Evolutionary conservation across 2,329 filamentous ascomycete species (phyloP).

Genomic region (Aspergillus viridinutans): DNA sequence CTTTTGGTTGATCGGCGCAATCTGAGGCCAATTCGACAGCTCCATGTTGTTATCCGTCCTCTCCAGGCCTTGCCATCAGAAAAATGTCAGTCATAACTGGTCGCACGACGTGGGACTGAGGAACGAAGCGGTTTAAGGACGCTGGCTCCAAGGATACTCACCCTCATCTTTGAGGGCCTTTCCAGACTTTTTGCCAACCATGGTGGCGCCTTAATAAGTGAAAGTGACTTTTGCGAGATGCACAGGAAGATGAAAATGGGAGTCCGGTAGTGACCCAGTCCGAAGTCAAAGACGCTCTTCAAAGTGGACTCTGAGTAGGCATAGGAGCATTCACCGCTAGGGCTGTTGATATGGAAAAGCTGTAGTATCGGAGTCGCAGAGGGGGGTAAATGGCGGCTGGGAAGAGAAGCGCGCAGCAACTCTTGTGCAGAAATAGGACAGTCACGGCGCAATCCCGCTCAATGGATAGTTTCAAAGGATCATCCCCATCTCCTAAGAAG

Average conservation of each 20-base stretch:
- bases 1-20: slow-evolving; percentile 95
- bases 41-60: slow-evolving; percentile 98
- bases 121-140: background rate
- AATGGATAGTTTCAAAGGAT: background rate
- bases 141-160: slow-evolving; percentile 17
- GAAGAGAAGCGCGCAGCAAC: background rate
- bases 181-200: slow-evolving; percentile 65
- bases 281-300: background rate
- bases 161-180: slow-evolving; percentile 59
- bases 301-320: background rate
- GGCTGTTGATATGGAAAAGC: background rate
- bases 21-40: slow-evolving; percentile 86
- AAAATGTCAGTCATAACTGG: slow-evolving; percentile 6
- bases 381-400: background rate
- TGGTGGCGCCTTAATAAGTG: slow-evolving; percentile 28
- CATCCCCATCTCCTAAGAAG: background rate
- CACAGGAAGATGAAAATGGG: background rate
- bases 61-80: slow-evolving; percentile 67
- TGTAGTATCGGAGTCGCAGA: background rate
- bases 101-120: background rate
- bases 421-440: background rate
- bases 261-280: background rate
- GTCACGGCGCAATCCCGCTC: background rate
- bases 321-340: background rate
- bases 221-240: background rate